phyloP scores from a whole-genome alignment of 2,329 filamentous ascomycete genomes.

The Juglanconis oblonga region DNA sequence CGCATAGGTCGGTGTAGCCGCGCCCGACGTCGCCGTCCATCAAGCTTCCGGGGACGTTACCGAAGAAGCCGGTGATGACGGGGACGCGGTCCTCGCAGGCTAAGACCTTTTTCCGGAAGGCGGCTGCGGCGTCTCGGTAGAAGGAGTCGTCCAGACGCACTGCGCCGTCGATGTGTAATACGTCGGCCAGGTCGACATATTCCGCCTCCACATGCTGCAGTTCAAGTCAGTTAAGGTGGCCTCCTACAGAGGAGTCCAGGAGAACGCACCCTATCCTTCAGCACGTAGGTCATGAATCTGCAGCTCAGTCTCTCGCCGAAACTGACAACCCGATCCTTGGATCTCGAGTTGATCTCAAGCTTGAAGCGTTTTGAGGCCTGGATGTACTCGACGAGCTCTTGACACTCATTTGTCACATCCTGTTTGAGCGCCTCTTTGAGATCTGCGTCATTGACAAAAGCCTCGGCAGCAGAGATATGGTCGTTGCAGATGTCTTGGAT shows the following conservation, averaged over 20 bases:
- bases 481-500: constrained; percentile 80
- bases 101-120: constrained; percentile 61
- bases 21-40: constrained; percentile 86
- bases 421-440: constrained; percentile 58
- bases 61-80: constrained; percentile 91
- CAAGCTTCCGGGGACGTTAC: constrained; percentile 84
- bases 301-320: constrained; percentile 96
- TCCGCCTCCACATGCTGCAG: constrained; percentile 72
- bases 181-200: constrained; percentile 85
- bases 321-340: constrained; percentile 85
- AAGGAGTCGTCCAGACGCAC: constrained; percentile 64
- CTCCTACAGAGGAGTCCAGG: background rate
- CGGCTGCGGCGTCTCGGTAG: constrained; percentile 62
- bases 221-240: constrained; percentile 25
- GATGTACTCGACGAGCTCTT: constrained; percentile 73
- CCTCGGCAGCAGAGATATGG: constrained; percentile 70
- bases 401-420: constrained; percentile 76
- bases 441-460: constrained; percentile 55
- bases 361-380: constrained; percentile 63
- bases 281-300: constrained; percentile 79
- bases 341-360: constrained; percentile 72
- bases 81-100: constrained; percentile 68
- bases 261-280: constrained; percentile 64
- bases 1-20: constrained; percentile 95
- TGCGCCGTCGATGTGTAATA: constrained; percentile 65